Evolutionary conservation across 129 eudicot genomes (phyloP).

Genomic region (Escallonia rubra): DNA sequence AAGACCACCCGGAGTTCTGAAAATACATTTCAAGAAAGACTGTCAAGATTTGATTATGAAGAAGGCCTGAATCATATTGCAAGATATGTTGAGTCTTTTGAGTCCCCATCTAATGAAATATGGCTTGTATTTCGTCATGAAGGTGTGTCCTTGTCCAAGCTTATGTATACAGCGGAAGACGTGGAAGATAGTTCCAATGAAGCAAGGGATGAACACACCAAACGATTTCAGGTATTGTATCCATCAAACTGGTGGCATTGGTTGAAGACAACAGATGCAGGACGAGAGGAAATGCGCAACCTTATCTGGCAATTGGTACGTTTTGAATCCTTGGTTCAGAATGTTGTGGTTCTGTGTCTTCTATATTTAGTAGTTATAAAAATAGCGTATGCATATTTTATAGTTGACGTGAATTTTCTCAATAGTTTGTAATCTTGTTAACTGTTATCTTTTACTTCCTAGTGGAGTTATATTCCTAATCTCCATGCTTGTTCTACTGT

Average conservation of each 20-base stretch:
- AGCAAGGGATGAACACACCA: conserved; percentile 42
- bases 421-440: too few species aligned
- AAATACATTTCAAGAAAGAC: conserved; percentile 16
- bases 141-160: conserved; percentile 89
- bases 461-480: too few species aligned
- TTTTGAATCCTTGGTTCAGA: not conserved
- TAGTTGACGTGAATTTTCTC: too few species aligned
- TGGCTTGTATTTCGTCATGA: conserved; percentile 99
- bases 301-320: conserved; percentile 88
- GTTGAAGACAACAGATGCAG: conserved; percentile 90
- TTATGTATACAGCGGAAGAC: conserved; percentile 83
- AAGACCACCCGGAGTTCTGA: conserved; percentile 22
- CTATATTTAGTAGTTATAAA: too few species aligned
- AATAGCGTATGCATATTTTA: too few species aligned
- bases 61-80: conserved; percentile 93
- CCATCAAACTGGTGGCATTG: conserved; percentile 98
- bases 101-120: conserved; percentile 86
- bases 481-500: too few species aligned
- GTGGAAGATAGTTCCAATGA: conserved; percentile 36
- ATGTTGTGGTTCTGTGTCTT: too few species aligned
- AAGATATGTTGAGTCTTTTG: conserved; percentile 94
- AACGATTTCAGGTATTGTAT: conserved; percentile 66
- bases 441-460: too few species aligned
- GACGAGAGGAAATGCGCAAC: conserved; percentile 81
- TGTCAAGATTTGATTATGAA: conserved; percentile 37